phyloP scores from a whole-genome alignment of 495 filamentous ascomycete species.

The Neurospora tetrasperma region DNA sequence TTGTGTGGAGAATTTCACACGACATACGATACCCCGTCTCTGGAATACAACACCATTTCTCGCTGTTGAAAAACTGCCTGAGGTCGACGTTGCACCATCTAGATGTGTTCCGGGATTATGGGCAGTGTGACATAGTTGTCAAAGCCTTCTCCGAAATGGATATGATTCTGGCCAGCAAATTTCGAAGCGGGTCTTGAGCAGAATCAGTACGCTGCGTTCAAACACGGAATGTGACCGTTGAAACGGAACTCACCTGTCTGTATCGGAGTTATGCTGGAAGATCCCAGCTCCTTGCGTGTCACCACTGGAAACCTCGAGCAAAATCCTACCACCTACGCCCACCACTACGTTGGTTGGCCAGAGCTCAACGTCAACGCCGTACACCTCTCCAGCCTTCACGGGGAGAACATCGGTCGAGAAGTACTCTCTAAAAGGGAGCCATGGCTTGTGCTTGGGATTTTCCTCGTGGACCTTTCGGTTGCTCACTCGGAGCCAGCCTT shows the following conservation, averaged over 20 bases:
- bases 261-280: conserved; percentile 43
- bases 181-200: conserved; percentile 28
- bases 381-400: conserved; percentile 46
- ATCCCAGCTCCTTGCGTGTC: conserved; percentile 54
- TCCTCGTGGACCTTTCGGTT: conserved; percentile 41
- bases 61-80: not conserved
- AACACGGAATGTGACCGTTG: not conserved
- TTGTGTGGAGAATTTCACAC: not conserved
- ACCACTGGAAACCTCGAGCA: conserved; percentile 48
- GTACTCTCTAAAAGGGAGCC: conserved; percentile 52
- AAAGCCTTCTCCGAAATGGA: conserved; percentile 42
- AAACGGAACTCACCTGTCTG: conserved; percentile 18
- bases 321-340: conserved; percentile 39
- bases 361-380: conserved; percentile 54
- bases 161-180: conserved; percentile 43
- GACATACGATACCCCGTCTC: not conserved
- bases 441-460: conserved; percentile 38
- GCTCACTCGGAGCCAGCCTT: conserved; percentile 49
- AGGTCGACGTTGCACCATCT: not conserved
- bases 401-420: conserved; percentile 43
- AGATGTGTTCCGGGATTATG: conserved; percentile 32
- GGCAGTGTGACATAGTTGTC: conserved; percentile 49
- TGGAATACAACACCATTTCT: not conserved
- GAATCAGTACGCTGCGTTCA: not conserved
- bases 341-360: conserved; percentile 62